Base-by-base conservation (phyloP, 1,284 basidiomycete species). In the Ceratobasidium sp. region DNA sequence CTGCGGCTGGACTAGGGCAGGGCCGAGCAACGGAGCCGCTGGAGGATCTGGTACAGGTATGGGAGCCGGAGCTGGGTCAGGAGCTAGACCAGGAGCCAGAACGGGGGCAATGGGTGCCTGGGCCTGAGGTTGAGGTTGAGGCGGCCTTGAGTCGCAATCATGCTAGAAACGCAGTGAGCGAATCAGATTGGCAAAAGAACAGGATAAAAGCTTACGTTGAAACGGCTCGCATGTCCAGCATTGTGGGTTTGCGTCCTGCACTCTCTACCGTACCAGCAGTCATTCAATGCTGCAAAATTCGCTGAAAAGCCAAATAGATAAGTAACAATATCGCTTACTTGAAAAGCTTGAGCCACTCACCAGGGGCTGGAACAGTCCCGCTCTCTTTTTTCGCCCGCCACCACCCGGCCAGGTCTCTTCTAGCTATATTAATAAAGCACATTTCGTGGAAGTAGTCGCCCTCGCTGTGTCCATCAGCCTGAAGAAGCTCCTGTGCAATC, bases 161-260 rank as follows among this genome's bases (percentile, higher is more conserved):
- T 65, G 60, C 60, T 65, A 35, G n/a, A 13, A 5, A 25, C 5
- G 20, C 17, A 34, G 2, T 27, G 17, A 43, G 31, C 22, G 13
- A 20, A 34, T 4, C 5, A 13, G 12, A 27, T 45, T 17, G 25
- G 45, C 22, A 10, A 34, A 4, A 17, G 13, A 8, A 3, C 13
- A 2, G 35, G 17, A 12, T 29, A n/a, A 0, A n/a, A 42, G 43
- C 70, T 43, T 38, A 73, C 72, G 45, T 69, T 73, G 25, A 70
- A 65, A 47, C 70, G 71, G 22, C 65, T 53, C 3, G 70, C 72
- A 38, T 73, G 72, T 7, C 29, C 42, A 5, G 56, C 49, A 42
- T 71, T 73, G 35, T 73, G 72, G 12, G 45, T 64, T 34, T 73
- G 72, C 35, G 72, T 73, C 12, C 72, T 58, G 60, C 72, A 73